Conservation (phyloP, 257 asterid genomes). For the Penstemon barbatus region DNA sequence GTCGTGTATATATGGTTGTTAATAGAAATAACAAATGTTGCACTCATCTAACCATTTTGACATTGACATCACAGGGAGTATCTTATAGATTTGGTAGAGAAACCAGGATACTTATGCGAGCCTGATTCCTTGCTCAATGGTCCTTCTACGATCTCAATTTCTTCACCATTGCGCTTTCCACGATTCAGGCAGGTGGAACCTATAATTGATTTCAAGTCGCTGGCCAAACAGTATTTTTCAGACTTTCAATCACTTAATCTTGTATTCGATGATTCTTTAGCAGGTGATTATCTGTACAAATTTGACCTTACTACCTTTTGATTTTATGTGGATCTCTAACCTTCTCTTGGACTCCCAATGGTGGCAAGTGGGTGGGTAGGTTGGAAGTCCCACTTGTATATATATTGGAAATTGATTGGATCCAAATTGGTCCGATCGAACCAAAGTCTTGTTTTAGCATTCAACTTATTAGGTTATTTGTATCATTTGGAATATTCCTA, state of each 20-base stretch:
- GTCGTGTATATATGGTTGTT: slow-evolving; percentile 4
- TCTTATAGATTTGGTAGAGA: slow-evolving; percentile 82
- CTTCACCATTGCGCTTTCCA: slow-evolving; percentile 91
- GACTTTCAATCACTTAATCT: slow-evolving; percentile 78
- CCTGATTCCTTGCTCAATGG: slow-evolving; percentile 96
- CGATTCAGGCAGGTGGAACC: slow-evolving; percentile 72
- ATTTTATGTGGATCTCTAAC: slow-evolving; percentile 9
- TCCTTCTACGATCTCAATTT: slow-evolving; percentile 83
- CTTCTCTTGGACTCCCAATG: slow-evolving; percentile 15
- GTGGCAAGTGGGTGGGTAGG: slow-evolving; percentile 25
- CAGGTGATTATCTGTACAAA: slow-evolving; percentile 53
- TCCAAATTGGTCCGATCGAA: neutral
- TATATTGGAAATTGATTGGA: neutral
- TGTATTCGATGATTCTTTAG: slow-evolving; percentile 61
- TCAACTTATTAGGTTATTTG: too few relatives aligned
- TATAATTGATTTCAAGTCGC: slow-evolving; percentile 65
- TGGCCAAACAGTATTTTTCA: slow-evolving; percentile 87
- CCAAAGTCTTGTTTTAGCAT: too few relatives aligned
- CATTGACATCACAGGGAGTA: slow-evolving; percentile 70
- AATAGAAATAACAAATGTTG: slow-evolving; percentile 13
- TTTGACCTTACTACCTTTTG: slow-evolving; percentile 13
- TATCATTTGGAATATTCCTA: too few relatives aligned
- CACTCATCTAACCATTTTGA: slow-evolving; percentile 27
- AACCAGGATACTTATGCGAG: slow-evolving; percentile 75
- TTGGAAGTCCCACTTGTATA: neutral